Percentiles rank a stretch among this genome's conserved stretches.
Conservation (phyloP, 805 yeast genomes). For the Cyberlindnera xylosilytica region DNA sequence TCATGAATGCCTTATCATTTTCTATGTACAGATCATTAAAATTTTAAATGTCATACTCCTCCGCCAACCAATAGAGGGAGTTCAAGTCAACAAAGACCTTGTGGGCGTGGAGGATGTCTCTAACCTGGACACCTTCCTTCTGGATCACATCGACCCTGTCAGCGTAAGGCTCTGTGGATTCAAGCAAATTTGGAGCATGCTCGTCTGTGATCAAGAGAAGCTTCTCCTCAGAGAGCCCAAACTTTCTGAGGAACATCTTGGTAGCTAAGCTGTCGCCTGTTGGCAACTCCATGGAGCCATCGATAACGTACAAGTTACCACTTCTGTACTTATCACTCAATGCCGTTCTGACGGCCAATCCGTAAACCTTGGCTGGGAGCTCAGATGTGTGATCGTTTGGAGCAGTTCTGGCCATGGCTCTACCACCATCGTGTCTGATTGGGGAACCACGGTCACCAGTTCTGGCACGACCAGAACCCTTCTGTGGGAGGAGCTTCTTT, state of each 20-base stretch:
- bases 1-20: not conserved
- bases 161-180: conserved; percentile 51
- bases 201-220: conserved; percentile 67
- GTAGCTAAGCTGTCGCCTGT: conserved; percentile 43
- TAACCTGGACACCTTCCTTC: conserved; percentile 77
- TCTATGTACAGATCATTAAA: conserved; percentile 16
- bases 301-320: conserved; percentile 72
- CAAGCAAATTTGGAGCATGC: conserved; percentile 54
- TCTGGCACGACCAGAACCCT: conserved; percentile 94
- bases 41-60: conserved; percentile 13
- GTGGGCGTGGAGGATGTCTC: conserved; percentile 79
- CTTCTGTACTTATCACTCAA: conserved; percentile 74
- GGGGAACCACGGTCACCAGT: conserved; percentile 96
- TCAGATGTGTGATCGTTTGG: conserved; percentile 85
- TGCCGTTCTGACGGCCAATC: conserved; percentile 76
- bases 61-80: conserved; percentile 63
- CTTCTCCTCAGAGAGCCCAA: conserved; percentile 47
- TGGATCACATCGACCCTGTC: conserved; percentile 60
- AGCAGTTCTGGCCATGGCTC: conserved; percentile 86
- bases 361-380: conserved; percentile 70
- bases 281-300: conserved; percentile 36
- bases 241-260: conserved; percentile 45
- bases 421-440: conserved; percentile 81
- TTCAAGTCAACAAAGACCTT: conserved; percentile 67
- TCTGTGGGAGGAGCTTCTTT: conserved; percentile 80